A percentile compares a stretch with the other conserved stretches of the same genome.
These are phyloP conservation scores for Leccinum uliginosum DNA, from an alignment of 768 basidiomycete species.

Conservation along the genomic window DNA sequence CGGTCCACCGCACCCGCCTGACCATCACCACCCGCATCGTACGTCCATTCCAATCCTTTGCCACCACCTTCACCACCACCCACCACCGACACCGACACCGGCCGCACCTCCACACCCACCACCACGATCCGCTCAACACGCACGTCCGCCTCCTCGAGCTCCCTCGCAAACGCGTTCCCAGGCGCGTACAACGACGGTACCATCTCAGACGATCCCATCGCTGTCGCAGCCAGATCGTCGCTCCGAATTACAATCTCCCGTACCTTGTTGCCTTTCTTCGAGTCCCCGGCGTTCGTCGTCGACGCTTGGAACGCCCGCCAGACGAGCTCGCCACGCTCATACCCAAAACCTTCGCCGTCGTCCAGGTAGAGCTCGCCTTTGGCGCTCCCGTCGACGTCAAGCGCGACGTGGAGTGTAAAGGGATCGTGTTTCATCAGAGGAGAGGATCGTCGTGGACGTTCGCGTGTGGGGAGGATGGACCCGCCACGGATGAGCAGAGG, in stretches of 20 bases:
- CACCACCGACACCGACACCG: conserved; percentile 53
- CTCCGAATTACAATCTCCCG: conserved; percentile 45
- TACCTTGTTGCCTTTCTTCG: conserved; percentile 15
- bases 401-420: conserved; percentile 83
- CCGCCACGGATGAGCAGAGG: conserved; percentile 90
- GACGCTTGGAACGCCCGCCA: conserved; percentile 75
- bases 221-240: conserved; percentile 55
- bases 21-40: conserved; percentile 51
- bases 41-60: conserved; percentile 63
- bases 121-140: conserved; percentile 81
- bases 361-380: conserved; percentile 90
- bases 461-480: conserved; percentile 82
- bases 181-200: conserved; percentile 44
- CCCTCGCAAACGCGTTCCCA: conserved; percentile 65
- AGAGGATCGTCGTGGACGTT: conserved; percentile 82
- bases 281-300: conserved; percentile 27
- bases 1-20: conserved; percentile 54
- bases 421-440: conserved; percentile 88
- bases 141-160: conserved; percentile 49
- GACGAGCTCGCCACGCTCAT: conserved; percentile 73
- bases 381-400: conserved; percentile 57
- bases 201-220: conserved; percentile 32
- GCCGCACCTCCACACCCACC: conserved; percentile 63
- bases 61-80: conserved; percentile 29
- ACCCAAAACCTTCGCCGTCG: conserved; percentile 81